Percentiles rank a stretch among this genome's conserved stretches.
Conservation (phyloP, 345 rosid genomes). For the Aurinia saxatilis region DNA sequence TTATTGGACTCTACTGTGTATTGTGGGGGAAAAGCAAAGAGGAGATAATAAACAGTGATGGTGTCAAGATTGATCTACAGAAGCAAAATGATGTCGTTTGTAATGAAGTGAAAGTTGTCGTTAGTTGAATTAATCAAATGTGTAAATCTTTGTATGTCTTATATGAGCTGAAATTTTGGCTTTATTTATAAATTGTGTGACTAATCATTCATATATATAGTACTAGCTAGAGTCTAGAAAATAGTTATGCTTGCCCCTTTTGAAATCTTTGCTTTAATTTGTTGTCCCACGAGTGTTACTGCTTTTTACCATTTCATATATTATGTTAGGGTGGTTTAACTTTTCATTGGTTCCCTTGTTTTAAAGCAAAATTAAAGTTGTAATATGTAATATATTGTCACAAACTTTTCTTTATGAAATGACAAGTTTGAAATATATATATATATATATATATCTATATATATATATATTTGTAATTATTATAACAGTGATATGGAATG, state of each 20-base stretch:
- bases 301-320: background rate
- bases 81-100: slow-evolving; percentile 29
- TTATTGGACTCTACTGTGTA: slow-evolving; percentile 74
- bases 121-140: slow-evolving; percentile 4
- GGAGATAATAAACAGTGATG: slow-evolving; percentile 11
- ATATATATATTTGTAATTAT: background rate
- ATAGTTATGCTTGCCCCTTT: background rate
- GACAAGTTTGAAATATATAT: background rate
- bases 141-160: background rate
- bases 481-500: background rate
- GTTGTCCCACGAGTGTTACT: background rate
- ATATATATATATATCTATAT: too few relatives aligned
- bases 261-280: background rate
- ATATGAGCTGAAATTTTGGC: background rate
- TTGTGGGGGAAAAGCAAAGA: slow-evolving; percentile 84
- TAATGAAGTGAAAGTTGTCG: slow-evolving; percentile 36
- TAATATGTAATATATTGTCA: background rate
- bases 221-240: background rate
- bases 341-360: background rate
- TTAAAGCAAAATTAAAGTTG: background rate
- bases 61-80: slow-evolving; percentile 17
- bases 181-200: background rate
- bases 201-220: background rate
- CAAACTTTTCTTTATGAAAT: background rate
- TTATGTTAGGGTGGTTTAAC: background rate